Base-by-base conservation (phyloP, 2,329 filamentous ascomycete species). In the Orbilia quercus region DNA sequence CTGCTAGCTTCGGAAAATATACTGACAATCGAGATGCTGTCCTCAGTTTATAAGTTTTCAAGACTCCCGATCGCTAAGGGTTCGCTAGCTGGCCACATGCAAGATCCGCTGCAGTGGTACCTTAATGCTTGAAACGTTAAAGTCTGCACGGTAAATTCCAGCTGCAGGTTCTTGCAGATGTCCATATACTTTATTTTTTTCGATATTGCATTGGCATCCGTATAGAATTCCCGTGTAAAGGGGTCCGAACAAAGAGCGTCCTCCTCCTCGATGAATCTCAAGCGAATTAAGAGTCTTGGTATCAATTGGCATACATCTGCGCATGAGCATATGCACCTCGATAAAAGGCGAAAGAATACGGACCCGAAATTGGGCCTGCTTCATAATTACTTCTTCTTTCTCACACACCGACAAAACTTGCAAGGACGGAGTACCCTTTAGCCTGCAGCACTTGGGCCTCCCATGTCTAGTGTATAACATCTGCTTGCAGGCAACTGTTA, bases 1-100 rank as follows among this genome's bases (percentile, higher is more conserved):
- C 57, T 70, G 45, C 65, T 54, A 54, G 50, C 59, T 72, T 72
- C 53, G 67, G 67, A 34, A 42, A 64, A 54, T 72, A 53, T 57
- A 34, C 28, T 47, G 28, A 53, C 16, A 36, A 57, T 12, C 38
- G 16, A 25, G 51, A 51, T 59, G n/a, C 48, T 44, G 36, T 20
- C 47, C 44, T 36, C 58, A 59, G 36, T 40, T 72, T 72, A 72
- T 72, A 72, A 64, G 57, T 62, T 69, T 55, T n/a, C 50, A 38
- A 47, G 50, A 64, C 23, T 34, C 38, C 58, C 51, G 63, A 44
- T 67, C 63, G 63, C 51, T 51, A 36, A 45, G 58, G 40, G 50
- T 55, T 69, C 55, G 54, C 64, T 60, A 57, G 50, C 48, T 57
- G 22, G 20, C n/a, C n/a, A n/a, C n/a, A n/a, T n/a, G n/a, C n/a